phyloP scores from a whole-genome alignment of 2,329 filamentous ascomycete genomes.

The Exophiala viscosa region DNA sequence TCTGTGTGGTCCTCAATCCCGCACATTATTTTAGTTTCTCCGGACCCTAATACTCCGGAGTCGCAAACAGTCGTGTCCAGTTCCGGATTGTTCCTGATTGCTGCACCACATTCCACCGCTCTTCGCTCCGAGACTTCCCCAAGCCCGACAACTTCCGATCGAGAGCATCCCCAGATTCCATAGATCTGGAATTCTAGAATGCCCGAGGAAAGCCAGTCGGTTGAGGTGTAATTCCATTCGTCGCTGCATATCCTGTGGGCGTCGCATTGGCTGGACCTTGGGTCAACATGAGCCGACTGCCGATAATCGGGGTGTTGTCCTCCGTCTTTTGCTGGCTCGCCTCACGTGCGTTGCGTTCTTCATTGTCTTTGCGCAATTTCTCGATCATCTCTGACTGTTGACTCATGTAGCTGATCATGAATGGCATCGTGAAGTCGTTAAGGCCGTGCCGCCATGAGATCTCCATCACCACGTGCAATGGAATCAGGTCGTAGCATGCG shows the following conservation, averaged over 20 bases:
- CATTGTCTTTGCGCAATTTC: constrained; percentile 87
- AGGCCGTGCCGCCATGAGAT: constrained; percentile 95
- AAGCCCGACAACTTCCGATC: constrained; percentile 17
- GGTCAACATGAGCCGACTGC: constrained; percentile 89
- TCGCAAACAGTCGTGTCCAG: not conserved
- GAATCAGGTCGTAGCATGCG: constrained; percentile 94
- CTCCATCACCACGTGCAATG: constrained; percentile 87
- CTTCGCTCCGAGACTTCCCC: not conserved
- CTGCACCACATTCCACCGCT: not conserved
- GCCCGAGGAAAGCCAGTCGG: constrained; percentile 67
- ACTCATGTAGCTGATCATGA: constrained; percentile 97
- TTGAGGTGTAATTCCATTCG: constrained; percentile 87
- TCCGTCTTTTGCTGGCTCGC: constrained; percentile 81
- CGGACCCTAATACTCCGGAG: too few relatives aligned
- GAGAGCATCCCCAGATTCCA: not conserved
- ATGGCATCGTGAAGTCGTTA: constrained; percentile 97
- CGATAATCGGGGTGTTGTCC: constrained; percentile 89
- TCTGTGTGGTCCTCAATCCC: too few relatives aligned
- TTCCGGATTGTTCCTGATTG: not conserved
- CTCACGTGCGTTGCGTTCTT: constrained; percentile 74
- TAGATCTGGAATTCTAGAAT: constrained; percentile 40
- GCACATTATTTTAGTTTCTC: too few relatives aligned
- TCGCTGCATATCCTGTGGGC: constrained; percentile 64
- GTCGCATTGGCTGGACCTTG: constrained; percentile 67
- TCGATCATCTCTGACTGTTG: constrained; percentile 87